Evolutionary conservation across 2,329 filamentous ascomycete genomes (phyloP).

Genomic region (Colletotrichum destructivum): DNA sequence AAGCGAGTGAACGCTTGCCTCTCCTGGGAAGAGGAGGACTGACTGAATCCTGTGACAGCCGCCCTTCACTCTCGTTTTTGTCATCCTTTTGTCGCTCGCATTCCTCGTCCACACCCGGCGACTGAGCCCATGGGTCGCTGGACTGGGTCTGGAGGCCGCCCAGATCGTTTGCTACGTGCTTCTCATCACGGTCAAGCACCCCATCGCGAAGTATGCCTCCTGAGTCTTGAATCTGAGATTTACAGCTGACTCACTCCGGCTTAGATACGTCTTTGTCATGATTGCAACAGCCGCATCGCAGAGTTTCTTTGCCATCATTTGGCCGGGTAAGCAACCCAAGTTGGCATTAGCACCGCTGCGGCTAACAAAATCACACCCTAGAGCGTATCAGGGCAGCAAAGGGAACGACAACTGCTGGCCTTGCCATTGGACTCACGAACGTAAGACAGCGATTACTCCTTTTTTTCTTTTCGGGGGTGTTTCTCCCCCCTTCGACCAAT

Average conservation of each 20-base stretch:
- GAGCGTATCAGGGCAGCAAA: conserved; percentile 56
- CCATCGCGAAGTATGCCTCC: conserved; percentile 48
- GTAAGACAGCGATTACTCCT: conserved; percentile 36
- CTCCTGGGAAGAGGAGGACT: neutral
- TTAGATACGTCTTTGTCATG: conserved; percentile 54
- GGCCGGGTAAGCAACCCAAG: conserved; percentile 48
- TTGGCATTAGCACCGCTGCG: neutral
- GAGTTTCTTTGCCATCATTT: conserved; percentile 57
- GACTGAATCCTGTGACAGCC: conserved; percentile 21
- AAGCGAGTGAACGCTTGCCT: no score
- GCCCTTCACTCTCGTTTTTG: conserved; percentile 46
- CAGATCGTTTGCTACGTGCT: conserved; percentile 57
- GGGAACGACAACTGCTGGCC: conserved; percentile 55
- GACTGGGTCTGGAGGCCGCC: conserved; percentile 49
- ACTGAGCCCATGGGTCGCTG: conserved; percentile 47
- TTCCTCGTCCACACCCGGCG: conserved; percentile 45
- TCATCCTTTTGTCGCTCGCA: conserved; percentile 46
- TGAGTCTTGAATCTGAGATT: neutral
- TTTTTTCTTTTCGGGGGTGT: no score
- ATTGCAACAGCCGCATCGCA: conserved; percentile 56
- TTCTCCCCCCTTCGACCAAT: neutral
- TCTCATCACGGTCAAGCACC: conserved; percentile 53
- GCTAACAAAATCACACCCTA: neutral
- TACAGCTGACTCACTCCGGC: neutral
- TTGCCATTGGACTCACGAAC: conserved; percentile 56